Evolutionary conservation across 129 eudicot species (phyloP).

Genomic region (Saposhnikovia divaricata): DNA sequence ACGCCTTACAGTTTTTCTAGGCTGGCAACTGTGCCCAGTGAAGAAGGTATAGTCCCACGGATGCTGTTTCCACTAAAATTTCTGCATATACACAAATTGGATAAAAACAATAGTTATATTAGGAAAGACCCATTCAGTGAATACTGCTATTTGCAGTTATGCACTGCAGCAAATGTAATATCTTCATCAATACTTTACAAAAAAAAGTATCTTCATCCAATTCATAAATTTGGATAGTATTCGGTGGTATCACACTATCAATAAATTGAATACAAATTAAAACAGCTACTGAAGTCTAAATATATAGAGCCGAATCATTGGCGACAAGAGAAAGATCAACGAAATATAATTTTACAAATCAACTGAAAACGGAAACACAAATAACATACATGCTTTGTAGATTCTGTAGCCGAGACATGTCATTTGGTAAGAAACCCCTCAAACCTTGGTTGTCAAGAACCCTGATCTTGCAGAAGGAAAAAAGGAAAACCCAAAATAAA

Average conservation of each 20-base stretch:
- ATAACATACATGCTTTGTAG: conserved; percentile 79
- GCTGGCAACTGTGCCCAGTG: conserved; percentile 62
- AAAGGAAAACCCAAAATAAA: neutral
- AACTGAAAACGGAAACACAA: neutral
- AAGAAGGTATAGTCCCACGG: conserved; percentile 70
- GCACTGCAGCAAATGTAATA: neutral
- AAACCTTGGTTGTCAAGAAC: conserved; percentile 93
- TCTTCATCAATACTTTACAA: neutral
- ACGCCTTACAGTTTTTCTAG: conserved; percentile 63
- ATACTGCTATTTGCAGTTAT: neutral
- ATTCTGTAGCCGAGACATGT: conserved; percentile 60
- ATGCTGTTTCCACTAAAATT: conserved; percentile 94
- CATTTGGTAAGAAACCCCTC: conserved; percentile 79
- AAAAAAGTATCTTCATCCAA: neutral
- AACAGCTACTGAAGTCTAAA: neutral
- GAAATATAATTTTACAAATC: neutral
- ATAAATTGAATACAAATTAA: neutral
- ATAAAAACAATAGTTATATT: neutral
- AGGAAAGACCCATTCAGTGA: neutral
- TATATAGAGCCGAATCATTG: neutral
- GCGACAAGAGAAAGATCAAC: neutral
- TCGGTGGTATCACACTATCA: neutral
- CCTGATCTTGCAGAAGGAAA: conserved; percentile 37
- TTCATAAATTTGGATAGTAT: neutral
- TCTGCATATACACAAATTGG: conserved; percentile 36